Evolutionary conservation across 768 basidiomycete species (phyloP).

Genomic region (Rickenella mellea): DNA sequence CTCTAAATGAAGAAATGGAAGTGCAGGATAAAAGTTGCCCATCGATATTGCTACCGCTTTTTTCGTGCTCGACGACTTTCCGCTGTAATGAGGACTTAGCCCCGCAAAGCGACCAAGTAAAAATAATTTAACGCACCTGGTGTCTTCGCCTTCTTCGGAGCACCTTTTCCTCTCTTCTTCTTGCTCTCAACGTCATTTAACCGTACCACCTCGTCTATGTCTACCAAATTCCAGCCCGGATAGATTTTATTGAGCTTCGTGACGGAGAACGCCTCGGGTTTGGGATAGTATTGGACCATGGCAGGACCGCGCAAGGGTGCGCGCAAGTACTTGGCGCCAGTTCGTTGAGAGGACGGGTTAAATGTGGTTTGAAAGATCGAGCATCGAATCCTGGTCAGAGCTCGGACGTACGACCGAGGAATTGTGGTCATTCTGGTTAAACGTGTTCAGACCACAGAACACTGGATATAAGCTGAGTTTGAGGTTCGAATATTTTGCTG

Average conservation of each 20-base stretch:
- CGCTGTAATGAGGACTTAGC: background rate
- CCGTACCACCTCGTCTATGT: slow-evolving; percentile 60
- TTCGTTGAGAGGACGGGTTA: slow-evolving; percentile 74
- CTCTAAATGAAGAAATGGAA: too few relatives aligned
- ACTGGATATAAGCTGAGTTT: too few relatives aligned
- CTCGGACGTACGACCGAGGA: too few relatives aligned
- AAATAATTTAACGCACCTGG: slow-evolving; percentile 35
- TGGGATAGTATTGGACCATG: slow-evolving; percentile 79
- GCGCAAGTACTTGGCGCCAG: slow-evolving; percentile 88
- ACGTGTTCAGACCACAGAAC: too few relatives aligned
- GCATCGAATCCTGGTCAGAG: slow-evolving; percentile 52
- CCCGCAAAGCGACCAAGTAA: background rate
- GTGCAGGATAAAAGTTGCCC: too few relatives aligned
- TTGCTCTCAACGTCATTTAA: slow-evolving; percentile 57
- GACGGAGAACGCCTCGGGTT: slow-evolving; percentile 36
- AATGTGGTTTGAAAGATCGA: slow-evolving; percentile 79
- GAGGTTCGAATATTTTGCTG: too few relatives aligned
- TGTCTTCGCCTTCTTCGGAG: slow-evolving; percentile 70
- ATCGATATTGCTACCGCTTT: background rate
- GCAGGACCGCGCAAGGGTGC: slow-evolving; percentile 75
- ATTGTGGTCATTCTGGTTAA: too few relatives aligned
- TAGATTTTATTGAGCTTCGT: slow-evolving; percentile 38
- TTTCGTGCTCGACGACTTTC: background rate
- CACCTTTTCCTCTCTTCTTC: slow-evolving; percentile 73
- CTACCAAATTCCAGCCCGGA: slow-evolving; percentile 50